phyloP scores from a whole-genome alignment of 2,329 filamentous ascomycete species.

The Alternaria sp. region DNA sequence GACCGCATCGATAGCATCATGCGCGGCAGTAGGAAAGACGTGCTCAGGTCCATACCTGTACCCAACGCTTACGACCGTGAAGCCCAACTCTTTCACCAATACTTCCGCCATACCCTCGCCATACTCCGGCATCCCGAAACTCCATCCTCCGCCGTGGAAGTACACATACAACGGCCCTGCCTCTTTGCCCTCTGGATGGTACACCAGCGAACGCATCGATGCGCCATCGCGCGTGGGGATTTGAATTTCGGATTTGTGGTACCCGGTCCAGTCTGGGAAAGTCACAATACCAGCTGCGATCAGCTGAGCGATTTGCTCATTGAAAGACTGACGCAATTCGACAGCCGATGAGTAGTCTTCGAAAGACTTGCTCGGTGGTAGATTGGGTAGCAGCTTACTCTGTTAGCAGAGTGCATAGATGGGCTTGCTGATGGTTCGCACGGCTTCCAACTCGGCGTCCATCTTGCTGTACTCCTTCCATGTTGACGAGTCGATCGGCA shows the following conservation, averaged over 20 bases:
- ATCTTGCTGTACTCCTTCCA: not conserved
- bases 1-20: not conserved
- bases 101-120: not conserved
- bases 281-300: not conserved
- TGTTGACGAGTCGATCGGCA: not conserved
- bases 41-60: not conserved
- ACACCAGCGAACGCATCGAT: not conserved
- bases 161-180: slow-evolving; percentile 23
- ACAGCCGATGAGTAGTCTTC: not conserved
- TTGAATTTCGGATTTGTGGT: not conserved
- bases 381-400: not conserved
- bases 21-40: not conserved
- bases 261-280: not conserved
- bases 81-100: not conserved
- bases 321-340: not conserved
- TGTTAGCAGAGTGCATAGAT: not conserved
- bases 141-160: slow-evolving; percentile 29
- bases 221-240: not conserved
- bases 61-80: not conserved
- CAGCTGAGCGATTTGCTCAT: not conserved
- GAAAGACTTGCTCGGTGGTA: not conserved
- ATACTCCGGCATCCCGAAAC: not conserved
- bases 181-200: not conserved
- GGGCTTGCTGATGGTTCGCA: not conserved
- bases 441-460: not conserved